These are phyloP conservation scores for Microthlaspi erraticum DNA, from an alignment of 345 rosid species.

Conservation along the genomic window DNA sequence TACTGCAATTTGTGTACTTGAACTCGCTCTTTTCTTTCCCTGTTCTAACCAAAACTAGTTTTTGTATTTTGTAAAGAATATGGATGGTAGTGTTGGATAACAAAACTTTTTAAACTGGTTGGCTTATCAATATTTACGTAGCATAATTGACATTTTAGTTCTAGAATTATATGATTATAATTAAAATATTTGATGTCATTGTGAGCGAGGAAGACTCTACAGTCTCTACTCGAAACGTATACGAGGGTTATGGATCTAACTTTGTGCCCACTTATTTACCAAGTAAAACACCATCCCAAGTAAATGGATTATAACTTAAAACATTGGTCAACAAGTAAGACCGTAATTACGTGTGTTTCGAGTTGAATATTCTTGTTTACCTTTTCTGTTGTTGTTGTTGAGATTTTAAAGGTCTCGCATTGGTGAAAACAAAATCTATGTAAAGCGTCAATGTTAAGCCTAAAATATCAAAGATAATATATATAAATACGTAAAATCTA, in stretches of 20 bases:
- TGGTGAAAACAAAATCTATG: conserved; percentile 14
- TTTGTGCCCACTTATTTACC: conserved; percentile 29
- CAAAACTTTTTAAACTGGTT: not conserved
- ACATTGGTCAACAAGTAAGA: conserved; percentile 37
- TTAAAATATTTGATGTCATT: not conserved
- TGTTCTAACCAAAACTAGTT: not conserved
- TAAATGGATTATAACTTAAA: conserved; percentile 27
- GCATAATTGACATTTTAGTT: not conserved
- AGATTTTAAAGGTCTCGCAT: conserved; percentile 19
- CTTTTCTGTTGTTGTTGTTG: conserved; percentile 13
- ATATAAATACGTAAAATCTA: conserved; percentile 6
- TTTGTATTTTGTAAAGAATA: not conserved
- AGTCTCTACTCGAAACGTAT: conserved; percentile 16
- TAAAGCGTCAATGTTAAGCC: not conserved
- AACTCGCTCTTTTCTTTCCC: not conserved
- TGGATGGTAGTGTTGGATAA: not conserved
- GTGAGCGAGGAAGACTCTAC: conserved; percentile 10
- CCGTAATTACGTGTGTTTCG: conserved; percentile 31
- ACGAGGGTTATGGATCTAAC: conserved; percentile 15
- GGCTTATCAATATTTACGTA: not conserved
- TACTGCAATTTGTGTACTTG: not conserved
- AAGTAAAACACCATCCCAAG: conserved; percentile 33
- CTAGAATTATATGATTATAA: not conserved
- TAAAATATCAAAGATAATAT: not conserved
- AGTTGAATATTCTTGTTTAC: conserved; percentile 27